phyloP scores from a whole-genome alignment of 192 early-diverging fungal species.

The Powellomyces hirtus region DNA sequence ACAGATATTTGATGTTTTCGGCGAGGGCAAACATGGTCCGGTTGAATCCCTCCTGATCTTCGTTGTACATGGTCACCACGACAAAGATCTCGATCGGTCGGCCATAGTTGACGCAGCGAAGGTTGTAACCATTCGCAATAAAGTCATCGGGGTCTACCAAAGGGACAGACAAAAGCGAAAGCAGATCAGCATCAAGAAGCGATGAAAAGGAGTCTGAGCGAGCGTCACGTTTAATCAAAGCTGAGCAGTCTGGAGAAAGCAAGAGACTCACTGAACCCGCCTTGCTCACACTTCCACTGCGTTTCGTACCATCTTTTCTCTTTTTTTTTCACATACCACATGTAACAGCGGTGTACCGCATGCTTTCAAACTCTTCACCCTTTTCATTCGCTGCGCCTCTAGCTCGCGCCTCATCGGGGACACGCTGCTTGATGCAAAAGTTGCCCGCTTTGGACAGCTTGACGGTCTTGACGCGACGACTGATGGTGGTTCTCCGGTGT shows the following conservation, averaged over 20 bases:
- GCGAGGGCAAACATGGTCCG: constrained; percentile 83
- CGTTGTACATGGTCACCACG: constrained; percentile 78
- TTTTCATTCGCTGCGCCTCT: constrained; percentile 43
- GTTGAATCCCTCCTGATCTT: constrained; percentile 68
- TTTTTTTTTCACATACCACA: constrained; percentile 53
- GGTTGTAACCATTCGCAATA: constrained; percentile 64
- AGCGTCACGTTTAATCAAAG: no score
- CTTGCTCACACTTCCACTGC: no score
- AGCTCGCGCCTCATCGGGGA: constrained; percentile 17
- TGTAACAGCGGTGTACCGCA: constrained; percentile 72
- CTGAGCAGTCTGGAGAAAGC: not conserved
- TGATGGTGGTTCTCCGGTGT: not conserved
- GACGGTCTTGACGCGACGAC: constrained; percentile 23
- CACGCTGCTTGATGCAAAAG: constrained; percentile 32
- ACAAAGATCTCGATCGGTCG: constrained; percentile 76
- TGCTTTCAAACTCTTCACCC: constrained; percentile 79
- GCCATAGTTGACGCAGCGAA: constrained; percentile 60
- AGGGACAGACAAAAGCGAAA: not conserved
- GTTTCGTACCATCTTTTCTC: no score
- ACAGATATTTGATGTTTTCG: constrained; percentile 61
- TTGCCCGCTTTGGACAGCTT: constrained; percentile 33
- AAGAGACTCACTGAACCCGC: not conserved
- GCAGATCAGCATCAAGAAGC: no score
- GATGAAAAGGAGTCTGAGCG: no score
- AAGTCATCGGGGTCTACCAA: constrained; percentile 55